Conservation (phyloP, 2,329 filamentous ascomycete genomes). For the Leptosphaerulina australis region DNA sequence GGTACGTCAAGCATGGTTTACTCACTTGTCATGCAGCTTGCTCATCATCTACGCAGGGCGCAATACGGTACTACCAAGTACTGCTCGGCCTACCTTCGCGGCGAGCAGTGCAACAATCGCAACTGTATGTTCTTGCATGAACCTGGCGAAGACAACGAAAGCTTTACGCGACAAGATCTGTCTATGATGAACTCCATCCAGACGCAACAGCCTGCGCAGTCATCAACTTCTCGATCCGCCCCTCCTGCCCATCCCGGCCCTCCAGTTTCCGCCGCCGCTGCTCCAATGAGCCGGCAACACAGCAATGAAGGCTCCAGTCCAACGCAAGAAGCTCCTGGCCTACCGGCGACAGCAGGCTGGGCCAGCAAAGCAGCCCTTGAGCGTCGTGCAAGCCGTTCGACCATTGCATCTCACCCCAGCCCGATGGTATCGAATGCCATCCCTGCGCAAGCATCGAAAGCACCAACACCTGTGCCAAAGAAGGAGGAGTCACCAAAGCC, state of each 20-base stretch:
- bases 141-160: constrained; percentile 96
- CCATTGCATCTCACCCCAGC: constrained; percentile 80
- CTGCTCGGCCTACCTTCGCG: constrained; percentile 93
- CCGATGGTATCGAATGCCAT: constrained; percentile 66
- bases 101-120: constrained; percentile 91
- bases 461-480: constrained; percentile 24
- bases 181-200: constrained; percentile 93
- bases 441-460: constrained; percentile 44
- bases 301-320: constrained; percentile 74
- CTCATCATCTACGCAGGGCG: constrained; percentile 54
- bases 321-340: constrained; percentile 74
- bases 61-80: constrained; percentile 95
- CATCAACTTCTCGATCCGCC: constrained; percentile 58
- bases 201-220: constrained; percentile 72
- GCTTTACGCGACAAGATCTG: constrained; percentile 90
- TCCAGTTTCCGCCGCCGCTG: constrained; percentile 57
- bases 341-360: constrained; percentile 94
- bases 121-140: constrained; percentile 99
- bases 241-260: constrained; percentile 58
- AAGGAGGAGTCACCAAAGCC: constrained; percentile 40
- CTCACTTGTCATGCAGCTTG: constrained; percentile 7
- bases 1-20: constrained; percentile 56
- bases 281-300: constrained; percentile 72
- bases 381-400: constrained; percentile 77
- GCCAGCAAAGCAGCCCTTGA: constrained; percentile 73